Evolutionary conservation across 2,329 filamentous ascomycete genomes (phyloP), one percentile per base, ranked within the genome.

Genomic region (Aschersonia sp.): DNA sequence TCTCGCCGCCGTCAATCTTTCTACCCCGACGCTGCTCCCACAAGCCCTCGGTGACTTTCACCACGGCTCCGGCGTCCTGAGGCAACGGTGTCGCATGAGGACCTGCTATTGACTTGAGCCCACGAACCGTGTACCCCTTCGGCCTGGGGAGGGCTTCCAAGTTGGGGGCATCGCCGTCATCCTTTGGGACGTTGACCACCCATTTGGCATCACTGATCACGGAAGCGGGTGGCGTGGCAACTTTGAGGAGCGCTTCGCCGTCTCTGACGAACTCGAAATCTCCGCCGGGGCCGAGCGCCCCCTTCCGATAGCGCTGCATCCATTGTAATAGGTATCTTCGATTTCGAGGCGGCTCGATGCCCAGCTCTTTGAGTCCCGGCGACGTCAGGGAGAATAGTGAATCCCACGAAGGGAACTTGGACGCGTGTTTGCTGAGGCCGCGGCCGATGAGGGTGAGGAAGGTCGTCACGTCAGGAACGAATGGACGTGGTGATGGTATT

Each of bases 1-100:
- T 81, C 73, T 98, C 92, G 73, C 92, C 92, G 60, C 92, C 92
- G 66, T 97, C 89, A 55, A 98, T 82, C 81, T 97, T 97, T 59
- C 80, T 79, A 31, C 92, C 90, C 58, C 82, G 76, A 62, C 76
- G 82, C 58, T 88, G 74, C 70, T 97, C 90, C 92, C 90, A 97
- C 71, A 97, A 83, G 8, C 90, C 88, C 63, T 95, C 89, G 48
- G 81, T 79, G 29, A 86, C 74, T 52, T 73, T 72, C 55, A 97
- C 73, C 46, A 73, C 71, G 9, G 82, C 85, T 7, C 78, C 80
- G 41, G 70, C 67, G 1, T 77, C 74, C 1, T 76, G 77, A 63
- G 84, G 81, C 31, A 89, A 60, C 5, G 80, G 78, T 59, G 82
- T 70, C 5, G 88, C 76, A 56, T 81, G 84, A 2, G 85, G 85